These are phyloP conservation scores for Fraxinus anomala DNA, from an alignment of 257 asterid genomes.

Conservation along the genomic window DNA sequence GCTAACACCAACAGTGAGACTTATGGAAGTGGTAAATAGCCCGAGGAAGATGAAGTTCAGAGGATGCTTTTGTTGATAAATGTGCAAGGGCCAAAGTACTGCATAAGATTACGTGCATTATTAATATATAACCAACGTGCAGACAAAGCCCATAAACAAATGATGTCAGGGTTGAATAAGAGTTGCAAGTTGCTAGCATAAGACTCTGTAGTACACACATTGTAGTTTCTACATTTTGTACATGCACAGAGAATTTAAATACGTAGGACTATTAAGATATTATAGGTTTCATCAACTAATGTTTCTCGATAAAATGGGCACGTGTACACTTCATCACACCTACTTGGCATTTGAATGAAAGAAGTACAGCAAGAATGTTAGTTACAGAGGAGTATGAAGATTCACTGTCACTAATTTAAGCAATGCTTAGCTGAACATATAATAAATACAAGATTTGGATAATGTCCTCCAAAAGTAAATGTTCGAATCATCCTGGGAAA, in stretches of 20 bases:
- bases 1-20: constrained; percentile 87
- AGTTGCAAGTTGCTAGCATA: background rate
- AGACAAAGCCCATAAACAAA: background rate
- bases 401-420: background rate
- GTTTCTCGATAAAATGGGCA: background rate
- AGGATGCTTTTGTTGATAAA: constrained; percentile 92
- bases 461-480: background rate
- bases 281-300: background rate
- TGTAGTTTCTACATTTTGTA: background rate
- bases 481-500: background rate
- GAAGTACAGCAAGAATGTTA: background rate
- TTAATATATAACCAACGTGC: constrained; percentile 4
- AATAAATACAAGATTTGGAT: background rate
- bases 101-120: constrained; percentile 26
- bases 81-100: constrained; percentile 91
- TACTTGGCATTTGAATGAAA: background rate
- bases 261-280: background rate
- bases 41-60: constrained; percentile 89
- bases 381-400: background rate
- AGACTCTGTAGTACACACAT: background rate
- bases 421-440: background rate
- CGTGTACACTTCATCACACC: background rate
- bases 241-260: background rate
- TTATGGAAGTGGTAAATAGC: constrained; percentile 79
- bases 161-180: background rate